Evolutionary conservation across 345 rosid species (phyloP).

Genomic region (Aquilaria malaccensis): DNA sequence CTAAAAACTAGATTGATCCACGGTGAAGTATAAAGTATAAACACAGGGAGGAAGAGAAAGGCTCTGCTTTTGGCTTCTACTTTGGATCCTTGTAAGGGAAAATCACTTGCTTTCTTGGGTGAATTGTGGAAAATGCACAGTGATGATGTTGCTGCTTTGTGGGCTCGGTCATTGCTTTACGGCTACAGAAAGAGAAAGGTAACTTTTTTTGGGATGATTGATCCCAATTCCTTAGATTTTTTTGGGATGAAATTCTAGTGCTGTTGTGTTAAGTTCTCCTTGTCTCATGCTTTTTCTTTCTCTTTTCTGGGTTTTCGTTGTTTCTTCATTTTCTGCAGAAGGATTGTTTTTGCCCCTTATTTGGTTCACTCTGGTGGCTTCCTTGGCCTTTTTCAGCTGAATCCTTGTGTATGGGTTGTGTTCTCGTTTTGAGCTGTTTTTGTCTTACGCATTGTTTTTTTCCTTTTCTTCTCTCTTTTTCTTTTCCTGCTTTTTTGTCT

Average conservation of each 20-base stretch:
- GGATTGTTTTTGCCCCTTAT: no score
- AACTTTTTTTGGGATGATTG: conserved; percentile 22
- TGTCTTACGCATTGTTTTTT: no score
- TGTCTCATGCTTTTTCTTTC: not conserved
- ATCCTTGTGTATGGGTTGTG: not conserved
- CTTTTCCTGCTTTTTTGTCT: no score
- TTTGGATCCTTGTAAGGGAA: conserved; percentile 1
- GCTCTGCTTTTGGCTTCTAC: not conserved
- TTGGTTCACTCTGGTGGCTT: no score
- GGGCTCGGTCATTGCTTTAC: conserved; percentile 50
- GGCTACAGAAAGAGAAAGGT: conserved; percentile 56
- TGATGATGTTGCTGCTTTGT: conserved; percentile 35
- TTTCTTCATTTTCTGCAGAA: not conserved
- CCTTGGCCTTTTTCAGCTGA: not conserved
- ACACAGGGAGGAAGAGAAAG: not conserved
- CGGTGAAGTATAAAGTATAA: not conserved
- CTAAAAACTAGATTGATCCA: no score
- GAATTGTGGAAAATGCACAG: conserved; percentile 27
- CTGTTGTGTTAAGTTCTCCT: conserved; percentile 14
- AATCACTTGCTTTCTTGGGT: not conserved
- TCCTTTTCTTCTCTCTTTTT: no score
- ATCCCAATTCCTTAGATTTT: conserved; percentile 20
- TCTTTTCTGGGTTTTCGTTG: conserved; percentile 7
- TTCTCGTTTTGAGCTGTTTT: no score
- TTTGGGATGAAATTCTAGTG: conserved; percentile 12